Evolutionary conservation across 371 early-diverging fungal species (phyloP).

Genomic region (Rhizopus arrhizus): DNA sequence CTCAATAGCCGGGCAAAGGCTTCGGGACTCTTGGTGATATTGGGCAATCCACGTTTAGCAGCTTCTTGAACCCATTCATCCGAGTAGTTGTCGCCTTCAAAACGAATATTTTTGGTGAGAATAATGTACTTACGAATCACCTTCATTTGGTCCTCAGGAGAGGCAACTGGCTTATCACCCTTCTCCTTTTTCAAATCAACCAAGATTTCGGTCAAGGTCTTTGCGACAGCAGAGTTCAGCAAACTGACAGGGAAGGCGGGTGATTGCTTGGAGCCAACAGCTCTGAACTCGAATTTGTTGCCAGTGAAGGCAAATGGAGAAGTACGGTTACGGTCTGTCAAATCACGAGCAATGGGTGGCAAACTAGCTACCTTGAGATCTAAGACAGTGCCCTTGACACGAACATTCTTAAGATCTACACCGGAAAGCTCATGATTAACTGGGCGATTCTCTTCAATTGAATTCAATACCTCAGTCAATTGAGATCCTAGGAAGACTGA

Average conservation of each 20-base stretch:
- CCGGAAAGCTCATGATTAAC: conserved; percentile 77
- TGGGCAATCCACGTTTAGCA: conserved; percentile 88
- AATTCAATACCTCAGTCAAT: conserved; percentile 88
- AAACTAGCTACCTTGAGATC: conserved; percentile 94
- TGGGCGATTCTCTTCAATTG: conserved; percentile 86
- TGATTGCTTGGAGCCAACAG: conserved; percentile 97
- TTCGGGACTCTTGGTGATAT: conserved; percentile 84
- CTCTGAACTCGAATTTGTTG: conserved; percentile 99
- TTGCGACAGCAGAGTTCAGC: conserved; percentile 92
- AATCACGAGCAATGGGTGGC: conserved; percentile 91
- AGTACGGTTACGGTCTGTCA: conserved; percentile 98
- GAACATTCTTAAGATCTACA: conserved; percentile 84
- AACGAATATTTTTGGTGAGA: conserved; percentile 85
- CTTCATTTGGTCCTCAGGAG: conserved; percentile 83
- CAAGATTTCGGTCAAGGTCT: conserved; percentile 75
- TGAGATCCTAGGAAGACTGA: conserved; percentile 96
- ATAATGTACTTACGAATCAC: conserved; percentile 86
- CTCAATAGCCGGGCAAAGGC: conserved; percentile 83
- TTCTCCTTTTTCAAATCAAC: conserved; percentile 72
- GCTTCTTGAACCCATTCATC: conserved; percentile 81
- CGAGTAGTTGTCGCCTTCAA: conserved; percentile 96
- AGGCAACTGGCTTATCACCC: conserved; percentile 77
- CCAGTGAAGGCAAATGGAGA: conserved; percentile 99
- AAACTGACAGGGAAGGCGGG: conserved; percentile 94
- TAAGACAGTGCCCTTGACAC: conserved; percentile 91